Percentiles rank a stretch among this genome's conserved stretches.
phyloP scores from a whole-genome alignment of 768 basidiomycete genomes.

The Pulveroboletus frians region DNA sequence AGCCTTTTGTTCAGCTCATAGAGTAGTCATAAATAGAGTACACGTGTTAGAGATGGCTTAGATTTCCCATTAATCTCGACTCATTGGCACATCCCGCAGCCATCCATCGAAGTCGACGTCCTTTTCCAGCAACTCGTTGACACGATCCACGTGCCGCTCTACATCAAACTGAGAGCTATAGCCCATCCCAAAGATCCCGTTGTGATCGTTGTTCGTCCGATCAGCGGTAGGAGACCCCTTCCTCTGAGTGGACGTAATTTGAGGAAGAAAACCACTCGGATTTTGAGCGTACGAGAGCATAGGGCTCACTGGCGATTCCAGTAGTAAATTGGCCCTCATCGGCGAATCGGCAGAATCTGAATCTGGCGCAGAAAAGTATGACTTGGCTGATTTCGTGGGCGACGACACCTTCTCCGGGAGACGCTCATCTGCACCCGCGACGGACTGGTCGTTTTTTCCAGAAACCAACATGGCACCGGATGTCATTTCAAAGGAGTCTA shows the following conservation, averaged over 20 bases:
- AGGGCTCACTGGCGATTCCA: constrained; percentile 32
- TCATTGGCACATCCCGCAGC: constrained; percentile 38
- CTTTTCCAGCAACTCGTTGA: constrained; percentile 50
- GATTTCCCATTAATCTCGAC: constrained; percentile 13
- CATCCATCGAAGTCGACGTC: constrained; percentile 56
- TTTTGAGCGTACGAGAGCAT: constrained; percentile 35
- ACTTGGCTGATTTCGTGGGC: constrained; percentile 31
- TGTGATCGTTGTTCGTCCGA: constrained; percentile 15
- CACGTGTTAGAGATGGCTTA: constrained; percentile 12
- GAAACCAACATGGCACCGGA: constrained; percentile 1
- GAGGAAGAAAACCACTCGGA: constrained; percentile 33
- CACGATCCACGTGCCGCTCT: constrained; percentile 48
- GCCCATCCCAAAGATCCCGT: constrained; percentile 35
- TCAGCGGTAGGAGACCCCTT: constrained; percentile 10
- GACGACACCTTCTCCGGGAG: constrained; percentile 19
- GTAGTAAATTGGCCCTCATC: constrained; percentile 19
- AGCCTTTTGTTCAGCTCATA: constrained; percentile 8
- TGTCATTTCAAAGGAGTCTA: background rate
- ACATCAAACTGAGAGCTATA: constrained; percentile 59
- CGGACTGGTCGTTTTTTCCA: constrained; percentile 1
- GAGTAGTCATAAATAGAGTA: constrained; percentile 16
- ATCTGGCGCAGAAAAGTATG: constrained; percentile 35
- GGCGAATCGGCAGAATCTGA: constrained; percentile 30
- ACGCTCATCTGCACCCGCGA: background rate
- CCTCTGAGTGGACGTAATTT: constrained; percentile 35